Base-by-base conservation (phyloP, 176 grass and related monocot genomes). In the Musa troglodytarum region DNA sequence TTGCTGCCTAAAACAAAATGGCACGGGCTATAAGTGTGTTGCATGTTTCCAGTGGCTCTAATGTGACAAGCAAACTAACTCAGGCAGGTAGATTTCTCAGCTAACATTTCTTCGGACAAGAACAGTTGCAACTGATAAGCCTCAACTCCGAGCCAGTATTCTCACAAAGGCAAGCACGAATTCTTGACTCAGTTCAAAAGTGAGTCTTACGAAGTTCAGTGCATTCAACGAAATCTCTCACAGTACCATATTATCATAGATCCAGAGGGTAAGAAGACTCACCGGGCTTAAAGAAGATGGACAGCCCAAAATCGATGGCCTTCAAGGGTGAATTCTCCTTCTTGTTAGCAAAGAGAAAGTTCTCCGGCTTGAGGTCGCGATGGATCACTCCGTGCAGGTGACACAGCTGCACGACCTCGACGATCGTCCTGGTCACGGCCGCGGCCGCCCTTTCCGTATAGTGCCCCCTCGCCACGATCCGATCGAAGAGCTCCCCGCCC, bases 261-360 rank as follows among this genome's bases (percentile, higher is more conserved):
- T 65, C 63, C 21, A 26, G 10, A 28, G 10, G 1, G 23, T 29
- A 26, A 26, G 63, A 65, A 59, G 65, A 65, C 63, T 79, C 59
- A 92, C 89, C 93, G 8, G 89, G 93, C 64, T 98, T 98, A 86
- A 98, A 98, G 88, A 98, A 98, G 82, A 98, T 98, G 3, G 94
- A 98, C 50, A 98, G 87, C 5, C 90, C 90, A 58, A 98, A 98
- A 61, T 98, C 94, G 61, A 98, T 98, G 17, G 94, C 94, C 78
- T 98, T 93, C 67, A 98, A 84, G 9, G 94, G 90, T 5, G 94
- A 98, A 83, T 93, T 97, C 84, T 97, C 94, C 79, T 97, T 97
- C 83, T 97, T 97, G 77, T 93, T 91, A 0, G 90, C 90, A 62
- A 97, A 97, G 28, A 96, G 81, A 82, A 96, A 96, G 75, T 96